Evolutionary conservation across 441 rosid species (phyloP), one percentile per base, ranked within the genome.

Genomic region (Arabidopsis hybrid): DNA sequence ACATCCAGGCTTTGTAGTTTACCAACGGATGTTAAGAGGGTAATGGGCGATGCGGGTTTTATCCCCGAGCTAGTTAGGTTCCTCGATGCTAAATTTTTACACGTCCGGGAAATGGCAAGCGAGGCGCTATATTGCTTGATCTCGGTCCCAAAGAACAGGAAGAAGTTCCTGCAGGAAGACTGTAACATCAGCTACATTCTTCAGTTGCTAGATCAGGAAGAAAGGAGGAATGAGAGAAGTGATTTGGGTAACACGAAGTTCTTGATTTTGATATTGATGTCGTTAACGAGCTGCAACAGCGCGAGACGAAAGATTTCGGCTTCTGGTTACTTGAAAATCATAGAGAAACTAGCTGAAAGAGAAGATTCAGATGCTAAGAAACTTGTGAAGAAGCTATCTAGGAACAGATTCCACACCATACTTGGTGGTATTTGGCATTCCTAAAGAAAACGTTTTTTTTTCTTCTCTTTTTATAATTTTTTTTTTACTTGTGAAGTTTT

Each of bases 261-360:
- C 43, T 56, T 94, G 80, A 78, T 94, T 47, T 88, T 92, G 43
- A 85, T 90, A 43, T 68, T 94, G 60, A 79, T 85, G 86, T 84
- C 95, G 4, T 80, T 92, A 60, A 89, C 95, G 32, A 80, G 81
- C 68, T 88, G 95, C 81, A 83, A 78, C 12, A 85, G 88, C 61
- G 95, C 87, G 51, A 87, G 97, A 79, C 88, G 87, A 69, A 88
- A 92, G 83, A 94, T 94, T 61, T 87, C 79, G 18, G 81, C 66
- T 72, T 92, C 99, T 16, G 95, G 92, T 17, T 89, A 87, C 65
- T 64, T 92, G 77, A 94, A 88, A 80, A 87, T 78, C 83, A 82
- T 94, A 35, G 97, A 90, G 76, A 94, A 89, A 76, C 83, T 94
- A 47, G 95, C 99, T 8, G 92, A 88, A 64, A 89, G 88, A 13